Conservation (phyloP, 2,329 filamentous ascomycete species). For the Metarhizium guizhouense region DNA sequence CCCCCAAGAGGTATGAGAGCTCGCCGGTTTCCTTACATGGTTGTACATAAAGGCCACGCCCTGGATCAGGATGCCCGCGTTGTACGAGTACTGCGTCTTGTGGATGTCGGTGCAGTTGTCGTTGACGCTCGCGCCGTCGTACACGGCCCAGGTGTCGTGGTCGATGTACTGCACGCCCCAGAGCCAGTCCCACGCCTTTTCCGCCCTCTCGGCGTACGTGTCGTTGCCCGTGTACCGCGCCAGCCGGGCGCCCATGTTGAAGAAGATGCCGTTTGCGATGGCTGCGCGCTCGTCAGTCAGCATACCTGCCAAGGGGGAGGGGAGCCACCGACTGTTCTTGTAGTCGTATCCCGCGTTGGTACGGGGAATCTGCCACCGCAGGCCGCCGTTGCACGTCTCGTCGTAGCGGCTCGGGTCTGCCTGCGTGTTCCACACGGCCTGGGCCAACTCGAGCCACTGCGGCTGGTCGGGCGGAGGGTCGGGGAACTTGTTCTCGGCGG, state of each 20-base stretch:
- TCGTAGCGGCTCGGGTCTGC: constrained; percentile 48
- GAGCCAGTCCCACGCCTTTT: constrained; percentile 54
- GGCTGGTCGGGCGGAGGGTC: constrained; percentile 38
- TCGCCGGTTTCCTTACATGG: constrained; percentile 17
- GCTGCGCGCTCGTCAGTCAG: background rate
- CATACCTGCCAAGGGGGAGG: background rate
- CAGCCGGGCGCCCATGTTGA: constrained; percentile 57
- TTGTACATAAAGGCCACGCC: constrained; percentile 54
- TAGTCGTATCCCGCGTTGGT: constrained; percentile 68
- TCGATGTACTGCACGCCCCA: constrained; percentile 47
- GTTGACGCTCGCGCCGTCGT: constrained; percentile 43
- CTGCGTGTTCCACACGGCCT: constrained; percentile 52
- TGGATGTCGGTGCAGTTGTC: constrained; percentile 43
- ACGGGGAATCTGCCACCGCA: constrained; percentile 68
- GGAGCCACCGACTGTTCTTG: constrained; percentile 44
- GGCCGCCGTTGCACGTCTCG: constrained; percentile 43
- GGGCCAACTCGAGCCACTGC: constrained; percentile 45
- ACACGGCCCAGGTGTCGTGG: constrained; percentile 45
- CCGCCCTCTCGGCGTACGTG: constrained; percentile 55
- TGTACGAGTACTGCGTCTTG: constrained; percentile 47
- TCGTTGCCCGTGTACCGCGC: constrained; percentile 58
- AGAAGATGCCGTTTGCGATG: constrained; percentile 52
- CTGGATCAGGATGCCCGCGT: constrained; percentile 40
- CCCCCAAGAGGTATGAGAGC: no score
- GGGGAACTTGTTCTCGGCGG: constrained; percentile 46